Percentiles rank a stretch among this genome's conserved stretches.
Conservation (phyloP, 2,329 filamentous ascomycete species). For the Chaetomium olivaceum region DNA sequence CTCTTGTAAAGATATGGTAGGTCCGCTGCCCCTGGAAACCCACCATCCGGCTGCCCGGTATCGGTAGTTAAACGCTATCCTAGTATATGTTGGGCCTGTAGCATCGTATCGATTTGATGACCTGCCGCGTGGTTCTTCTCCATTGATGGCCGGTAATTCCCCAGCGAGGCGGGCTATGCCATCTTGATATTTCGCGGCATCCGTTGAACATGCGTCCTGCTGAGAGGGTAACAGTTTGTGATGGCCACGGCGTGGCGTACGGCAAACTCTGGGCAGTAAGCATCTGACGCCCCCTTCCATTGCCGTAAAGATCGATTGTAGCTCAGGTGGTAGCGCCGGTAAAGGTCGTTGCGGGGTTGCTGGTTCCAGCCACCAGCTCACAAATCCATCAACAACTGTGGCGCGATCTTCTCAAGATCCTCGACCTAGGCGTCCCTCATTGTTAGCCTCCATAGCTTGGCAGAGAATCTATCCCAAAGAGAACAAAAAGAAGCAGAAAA, state of each 20-base stretch:
- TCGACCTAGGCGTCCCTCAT: too few species aligned
- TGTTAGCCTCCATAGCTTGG: too few species aligned
- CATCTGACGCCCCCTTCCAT: not conserved
- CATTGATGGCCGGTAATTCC: not conserved
- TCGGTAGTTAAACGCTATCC: not conserved
- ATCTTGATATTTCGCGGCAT: not conserved
- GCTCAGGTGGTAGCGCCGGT: not conserved
- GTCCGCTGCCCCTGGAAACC: not conserved
- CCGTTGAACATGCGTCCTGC: not conserved
- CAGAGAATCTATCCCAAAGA: not conserved
- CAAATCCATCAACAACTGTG: conserved; percentile 83
- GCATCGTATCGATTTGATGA: not conserved
- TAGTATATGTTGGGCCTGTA: not conserved
- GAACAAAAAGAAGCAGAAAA: conserved; percentile 5
- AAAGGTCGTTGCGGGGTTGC: not conserved
- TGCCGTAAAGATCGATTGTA: not conserved
- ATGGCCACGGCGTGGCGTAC: too few species aligned
- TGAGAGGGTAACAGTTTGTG: not conserved
- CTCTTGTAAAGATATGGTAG: not conserved
- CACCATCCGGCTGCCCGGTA: not conserved
- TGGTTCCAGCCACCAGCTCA: conserved; percentile 44
- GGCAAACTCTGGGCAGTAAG: not conserved
- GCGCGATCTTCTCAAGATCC: conserved; percentile 84
- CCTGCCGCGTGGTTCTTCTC: not conserved
- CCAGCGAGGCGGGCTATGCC: too few species aligned